Evolutionary conservation across 805 yeast species (phyloP).

Genomic region (Ogataea minuta): DNA sequence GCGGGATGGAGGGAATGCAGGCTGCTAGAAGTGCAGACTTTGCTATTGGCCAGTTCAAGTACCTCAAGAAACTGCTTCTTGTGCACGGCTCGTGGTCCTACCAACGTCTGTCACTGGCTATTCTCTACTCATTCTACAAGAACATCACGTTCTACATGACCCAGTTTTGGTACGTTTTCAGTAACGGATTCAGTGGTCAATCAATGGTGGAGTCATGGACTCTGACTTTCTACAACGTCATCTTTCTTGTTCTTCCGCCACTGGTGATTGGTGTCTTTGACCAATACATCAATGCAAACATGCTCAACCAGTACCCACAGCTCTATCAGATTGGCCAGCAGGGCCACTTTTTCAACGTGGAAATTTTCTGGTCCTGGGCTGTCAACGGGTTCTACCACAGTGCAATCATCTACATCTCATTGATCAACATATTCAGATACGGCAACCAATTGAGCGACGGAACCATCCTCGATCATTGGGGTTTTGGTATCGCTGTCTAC

Average conservation of each 20-base stretch:
- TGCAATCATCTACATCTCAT: conserved; percentile 73
- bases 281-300: conserved; percentile 88
- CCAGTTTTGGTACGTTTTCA: conserved; percentile 96
- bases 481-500: conserved; percentile 89
- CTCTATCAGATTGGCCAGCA: conserved; percentile 87
- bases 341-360: conserved; percentile 84
- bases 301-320: conserved; percentile 89
- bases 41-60: conserved; percentile 93
- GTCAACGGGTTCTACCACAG: conserved; percentile 94
- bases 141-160: conserved; percentile 95
- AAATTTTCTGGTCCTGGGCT: conserved; percentile 97
- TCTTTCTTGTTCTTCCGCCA: conserved; percentile 94
- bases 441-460: conserved; percentile 72
- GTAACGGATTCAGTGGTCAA: conserved; percentile 92
- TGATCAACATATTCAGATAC: conserved; percentile 62
- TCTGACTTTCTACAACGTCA: conserved; percentile 89
- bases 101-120: conserved; percentile 89
- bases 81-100: conserved; percentile 99
- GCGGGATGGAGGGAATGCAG: conserved; percentile 99
- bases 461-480: conserved; percentile 80
- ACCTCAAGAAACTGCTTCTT: conserved; percentile 71
- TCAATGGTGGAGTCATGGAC: conserved; percentile 98
- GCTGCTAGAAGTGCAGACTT: conserved; percentile 98
- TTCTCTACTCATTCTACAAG: conserved; percentile 91
- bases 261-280: conserved; percentile 95